Base-by-base conservation (phyloP, 2,329 filamentous ascomycete genomes). In the Phialophora macrospora region DNA sequence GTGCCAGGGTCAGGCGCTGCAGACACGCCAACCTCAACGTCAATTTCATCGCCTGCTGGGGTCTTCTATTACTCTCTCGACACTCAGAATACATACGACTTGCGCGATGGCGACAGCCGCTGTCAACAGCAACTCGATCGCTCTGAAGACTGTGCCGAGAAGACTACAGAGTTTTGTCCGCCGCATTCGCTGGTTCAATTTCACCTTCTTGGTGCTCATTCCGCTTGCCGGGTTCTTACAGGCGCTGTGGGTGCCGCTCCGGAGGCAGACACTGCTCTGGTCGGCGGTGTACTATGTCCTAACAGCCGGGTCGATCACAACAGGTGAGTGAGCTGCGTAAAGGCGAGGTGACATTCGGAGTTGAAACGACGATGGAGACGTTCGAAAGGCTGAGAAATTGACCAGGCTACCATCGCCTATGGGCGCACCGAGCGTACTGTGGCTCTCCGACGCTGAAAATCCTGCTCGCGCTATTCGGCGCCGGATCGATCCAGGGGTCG, bases 401-500 rank as follows among this genome's bases (percentile, higher is more conserved):
- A 48, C 14, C 22, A 55, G 54, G 54, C 66, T 92, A 92, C 78
- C 89, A 96, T 75, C 87, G 92, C 80, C 85, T 95, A 55, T 96
- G 92, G 92, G 89, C 92, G 75, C 92, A 96, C 79, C 88, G 87
- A 55, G 92, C 90, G 9, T 96, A 93, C 83, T 92, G 91, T 71
- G 92, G 91, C 46, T 86, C 85, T 34, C 79, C 88, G 14, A 90
- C 90, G 54, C 86, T 96, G 64, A 89, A 90, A 79, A 87, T 95
- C 75, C 94, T 92, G 81, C 87, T 95, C 69, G 91, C 91, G 66
- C 88, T 88, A 57, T 87, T 92, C 69, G 92, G 92, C 65, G 90
- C 89, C 74, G 92, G 91, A 79, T 90, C 92, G 71, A 90, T 94
- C 63, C 87, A 96, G 78, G 92, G 92, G 63, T 95, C 91, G 54